phyloP scores from a whole-genome alignment of 176 grass and related monocot species.

The Eleusine coracana region DNA sequence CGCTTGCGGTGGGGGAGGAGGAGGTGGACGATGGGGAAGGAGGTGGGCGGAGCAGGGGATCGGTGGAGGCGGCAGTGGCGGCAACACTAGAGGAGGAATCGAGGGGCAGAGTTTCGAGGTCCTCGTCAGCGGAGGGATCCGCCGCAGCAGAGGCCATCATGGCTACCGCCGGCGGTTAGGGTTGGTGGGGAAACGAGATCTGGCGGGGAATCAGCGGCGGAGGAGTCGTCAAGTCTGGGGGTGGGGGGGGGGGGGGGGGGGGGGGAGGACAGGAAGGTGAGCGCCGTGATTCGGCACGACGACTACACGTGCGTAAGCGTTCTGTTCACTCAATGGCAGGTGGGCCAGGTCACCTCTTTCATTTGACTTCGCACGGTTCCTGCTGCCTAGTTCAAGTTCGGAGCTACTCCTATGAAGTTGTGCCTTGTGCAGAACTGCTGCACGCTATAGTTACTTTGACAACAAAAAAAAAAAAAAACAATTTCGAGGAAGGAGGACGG shows the following conservation, averaged over 20 bases:
- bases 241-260: not conserved
- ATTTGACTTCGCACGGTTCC: not conserved
- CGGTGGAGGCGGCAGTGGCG: constrained; percentile 41
- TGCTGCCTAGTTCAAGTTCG: not conserved
- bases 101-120: constrained; percentile 57
- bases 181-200: constrained; percentile 41
- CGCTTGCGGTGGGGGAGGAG: constrained; percentile 20
- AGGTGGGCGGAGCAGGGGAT: constrained; percentile 70
- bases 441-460: not conserved
- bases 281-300: constrained; percentile 31
- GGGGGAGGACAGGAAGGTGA: constrained; percentile 25
- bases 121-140: constrained; percentile 30
- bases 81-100: constrained; percentile 45
- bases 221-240: constrained; percentile 27
- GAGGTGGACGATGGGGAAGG: constrained; percentile 41
- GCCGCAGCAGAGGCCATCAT: constrained; percentile 46
- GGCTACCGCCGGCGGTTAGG: constrained; percentile 34
- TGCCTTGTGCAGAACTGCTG: not conserved
- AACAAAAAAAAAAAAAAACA: not conserved
- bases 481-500: not conserved
- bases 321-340: constrained; percentile 18
- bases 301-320: constrained; percentile 3
- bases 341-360: constrained; percentile 26
- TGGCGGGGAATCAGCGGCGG: constrained; percentile 31
- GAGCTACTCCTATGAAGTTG: not conserved